Evolutionary conservation across 208 protist species (phyloP).

Genomic region (Herpetomonas tarakana): DNA sequence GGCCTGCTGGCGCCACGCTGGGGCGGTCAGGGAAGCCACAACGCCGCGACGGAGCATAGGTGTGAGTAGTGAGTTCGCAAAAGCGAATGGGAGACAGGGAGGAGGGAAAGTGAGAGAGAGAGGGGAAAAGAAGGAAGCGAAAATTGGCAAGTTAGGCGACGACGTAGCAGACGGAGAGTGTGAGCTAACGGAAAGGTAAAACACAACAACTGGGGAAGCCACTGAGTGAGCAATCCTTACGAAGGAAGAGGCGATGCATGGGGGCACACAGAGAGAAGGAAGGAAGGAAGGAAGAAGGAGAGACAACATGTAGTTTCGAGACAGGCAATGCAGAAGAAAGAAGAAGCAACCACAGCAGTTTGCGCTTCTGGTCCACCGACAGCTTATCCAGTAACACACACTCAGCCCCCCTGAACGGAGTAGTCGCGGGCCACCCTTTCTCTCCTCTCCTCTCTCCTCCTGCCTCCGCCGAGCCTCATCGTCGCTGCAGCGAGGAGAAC

Average conservation of each 20-base stretch:
- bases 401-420: no score
- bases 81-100: not conserved
- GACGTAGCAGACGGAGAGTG: not conserved
- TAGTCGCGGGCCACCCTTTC: no score
- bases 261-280: no score
- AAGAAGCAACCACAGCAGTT: not conserved
- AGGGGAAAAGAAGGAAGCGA: not conserved
- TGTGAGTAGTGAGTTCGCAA: not conserved
- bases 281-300: conserved; percentile 9
- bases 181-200: conserved; percentile 9
- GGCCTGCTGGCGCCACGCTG: not conserved
- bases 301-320: conserved; percentile 1
- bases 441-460: no score
- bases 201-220: no score
- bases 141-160: no score
- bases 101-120: not conserved
- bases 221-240: no score
- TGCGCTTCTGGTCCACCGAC: not conserved
- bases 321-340: no score
- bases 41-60: conserved; percentile 36
- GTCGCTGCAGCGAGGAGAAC: no score
- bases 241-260: no score
- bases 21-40: conserved; percentile 3
- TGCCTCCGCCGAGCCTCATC: no score
- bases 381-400: no score